These are phyloP conservation scores for Sporisorium sorghi DNA, from an alignment of 1,284 basidiomycete genomes.

Conservation along the genomic window DNA sequence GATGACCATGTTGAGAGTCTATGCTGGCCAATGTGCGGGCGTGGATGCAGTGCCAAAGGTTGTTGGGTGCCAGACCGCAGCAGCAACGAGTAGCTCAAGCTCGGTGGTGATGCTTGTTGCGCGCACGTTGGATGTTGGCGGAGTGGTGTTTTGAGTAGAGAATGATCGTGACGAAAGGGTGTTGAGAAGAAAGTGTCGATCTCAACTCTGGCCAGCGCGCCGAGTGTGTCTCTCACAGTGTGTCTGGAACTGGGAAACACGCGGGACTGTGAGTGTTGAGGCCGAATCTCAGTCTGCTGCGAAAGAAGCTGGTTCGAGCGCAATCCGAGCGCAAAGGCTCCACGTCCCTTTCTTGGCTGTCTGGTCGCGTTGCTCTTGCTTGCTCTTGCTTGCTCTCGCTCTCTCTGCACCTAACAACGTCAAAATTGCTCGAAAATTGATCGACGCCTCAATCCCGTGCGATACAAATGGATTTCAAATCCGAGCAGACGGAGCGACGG, in stretches of 20 bases:
- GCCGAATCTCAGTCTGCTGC: neutral
- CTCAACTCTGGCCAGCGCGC: slow-evolving; percentile 10
- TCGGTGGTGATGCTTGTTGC: neutral
- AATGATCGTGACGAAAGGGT: slow-evolving; percentile 1
- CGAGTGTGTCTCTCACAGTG: slow-evolving; percentile 8
- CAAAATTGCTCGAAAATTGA: slow-evolving; percentile 13
- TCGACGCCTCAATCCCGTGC: slow-evolving; percentile 25
- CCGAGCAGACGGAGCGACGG: slow-evolving; percentile 12
- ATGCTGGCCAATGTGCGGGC: neutral
- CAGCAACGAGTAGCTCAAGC: neutral
- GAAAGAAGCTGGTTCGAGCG: slow-evolving; percentile 45
- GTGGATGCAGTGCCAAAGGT: neutral
- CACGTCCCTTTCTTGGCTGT: slow-evolving; percentile 29
- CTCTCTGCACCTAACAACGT: neutral
- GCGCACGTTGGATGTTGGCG: neutral
- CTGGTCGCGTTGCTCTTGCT: neutral
- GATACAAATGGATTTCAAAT: slow-evolving; percentile 26
- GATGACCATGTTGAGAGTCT: slow-evolving; percentile 76
- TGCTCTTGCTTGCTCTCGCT: too few species aligned
- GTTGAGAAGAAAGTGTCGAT: slow-evolving; percentile 30
- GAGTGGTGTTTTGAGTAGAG: too few species aligned
- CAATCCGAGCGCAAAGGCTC: too few species aligned
- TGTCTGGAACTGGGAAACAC: slow-evolving; percentile 15
- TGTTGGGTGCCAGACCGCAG: neutral
- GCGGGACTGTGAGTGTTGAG: neutral